These are phyloP conservation scores for Pyrrhoderma lamaoense DNA, from an alignment of 1,284 basidiomycete genomes.

Conservation along the genomic window DNA sequence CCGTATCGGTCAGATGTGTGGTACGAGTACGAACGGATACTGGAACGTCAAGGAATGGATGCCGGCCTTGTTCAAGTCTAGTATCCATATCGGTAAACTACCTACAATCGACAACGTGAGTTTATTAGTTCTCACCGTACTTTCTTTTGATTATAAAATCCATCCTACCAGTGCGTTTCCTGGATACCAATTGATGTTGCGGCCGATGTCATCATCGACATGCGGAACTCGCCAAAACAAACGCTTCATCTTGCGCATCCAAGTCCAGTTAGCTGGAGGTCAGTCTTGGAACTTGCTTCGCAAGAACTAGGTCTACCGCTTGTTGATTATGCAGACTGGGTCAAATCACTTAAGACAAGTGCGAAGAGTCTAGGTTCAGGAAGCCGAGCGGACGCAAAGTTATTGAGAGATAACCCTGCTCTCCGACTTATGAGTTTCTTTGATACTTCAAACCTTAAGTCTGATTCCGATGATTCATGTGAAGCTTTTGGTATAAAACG, in stretches of 20 bases:
- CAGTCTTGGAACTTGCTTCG: slow-evolving; percentile 20
- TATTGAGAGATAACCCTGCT: slow-evolving; percentile 9
- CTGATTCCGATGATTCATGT: not conserved
- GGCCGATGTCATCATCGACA: slow-evolving; percentile 18
- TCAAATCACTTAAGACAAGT: slow-evolving; percentile 10
- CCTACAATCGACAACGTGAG: slow-evolving; percentile 17
- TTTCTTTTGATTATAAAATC: not conserved
- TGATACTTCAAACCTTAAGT: not conserved
- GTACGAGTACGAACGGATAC: slow-evolving; percentile 22
- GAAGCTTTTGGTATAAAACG: not conserved
- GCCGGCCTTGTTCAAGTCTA: slow-evolving; percentile 26
- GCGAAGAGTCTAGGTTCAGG: not conserved
- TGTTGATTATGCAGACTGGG: slow-evolving; percentile 25
- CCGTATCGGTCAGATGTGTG: slow-evolving; percentile 22
- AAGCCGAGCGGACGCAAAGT: not conserved
- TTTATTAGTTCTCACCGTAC: not conserved
- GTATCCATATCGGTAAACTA: slow-evolving; percentile 16
- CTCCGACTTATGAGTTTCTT: slow-evolving; percentile 15
- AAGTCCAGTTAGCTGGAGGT: slow-evolving; percentile 22
- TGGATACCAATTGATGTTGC: slow-evolving; percentile 23
- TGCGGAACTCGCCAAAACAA: slow-evolving; percentile 11
- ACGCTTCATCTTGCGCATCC: slow-evolving; percentile 26
- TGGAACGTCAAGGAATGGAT: slow-evolving; percentile 29
- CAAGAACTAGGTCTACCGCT: slow-evolving; percentile 20
- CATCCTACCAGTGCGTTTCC: slow-evolving; percentile 11